Evolutionary conservation across 345 rosid genomes (phyloP).

Genomic region (Sisymbrium altissimum): DNA sequence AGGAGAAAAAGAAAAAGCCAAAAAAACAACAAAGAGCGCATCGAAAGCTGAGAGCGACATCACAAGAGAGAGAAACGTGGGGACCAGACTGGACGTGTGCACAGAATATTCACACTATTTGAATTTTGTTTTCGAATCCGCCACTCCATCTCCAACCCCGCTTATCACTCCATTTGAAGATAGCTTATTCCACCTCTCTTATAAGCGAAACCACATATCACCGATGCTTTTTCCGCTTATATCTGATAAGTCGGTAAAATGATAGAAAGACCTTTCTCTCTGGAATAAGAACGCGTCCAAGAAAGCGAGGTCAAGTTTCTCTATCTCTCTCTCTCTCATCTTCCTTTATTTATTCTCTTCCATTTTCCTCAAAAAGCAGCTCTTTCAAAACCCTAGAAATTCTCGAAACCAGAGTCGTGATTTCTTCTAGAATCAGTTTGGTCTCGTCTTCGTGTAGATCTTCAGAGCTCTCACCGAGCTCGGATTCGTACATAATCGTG

Average conservation of each 20-base stretch:
- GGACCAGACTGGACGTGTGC: conserved; percentile 36
- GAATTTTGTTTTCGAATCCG: conserved; percentile 32
- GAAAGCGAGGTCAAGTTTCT: conserved; percentile 69
- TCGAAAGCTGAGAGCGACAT: conserved; percentile 21
- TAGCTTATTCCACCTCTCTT: rapidly evolving
- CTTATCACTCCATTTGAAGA: conserved; percentile 18
- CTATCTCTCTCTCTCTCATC: conserved; percentile 1
- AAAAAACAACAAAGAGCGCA: conserved; percentile 2
- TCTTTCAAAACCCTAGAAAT: conserved; percentile 75
- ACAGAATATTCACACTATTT: conserved; percentile 33
- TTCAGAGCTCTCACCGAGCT: conserved; percentile 18
- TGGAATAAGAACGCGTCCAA: conserved; percentile 75
- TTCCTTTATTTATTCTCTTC: conserved; percentile 35
- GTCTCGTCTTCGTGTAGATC: not conserved
- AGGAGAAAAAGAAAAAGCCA: not conserved
- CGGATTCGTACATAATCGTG: conserved; percentile 27
- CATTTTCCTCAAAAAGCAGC: conserved; percentile 44
- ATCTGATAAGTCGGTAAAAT: conserved; percentile 48
- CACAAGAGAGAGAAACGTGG: conserved; percentile 23
- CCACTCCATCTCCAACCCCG: not conserved
- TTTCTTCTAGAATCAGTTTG: not conserved
- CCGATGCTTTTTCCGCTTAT: conserved; percentile 27
- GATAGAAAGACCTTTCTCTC: conserved; percentile 38
- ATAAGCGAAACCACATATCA: rapidly evolving
- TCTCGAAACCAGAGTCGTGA: conserved; percentile 47